Conservation (phyloP, 495 filamentous ascomycete species). For the Aspergillus panamensis region DNA sequence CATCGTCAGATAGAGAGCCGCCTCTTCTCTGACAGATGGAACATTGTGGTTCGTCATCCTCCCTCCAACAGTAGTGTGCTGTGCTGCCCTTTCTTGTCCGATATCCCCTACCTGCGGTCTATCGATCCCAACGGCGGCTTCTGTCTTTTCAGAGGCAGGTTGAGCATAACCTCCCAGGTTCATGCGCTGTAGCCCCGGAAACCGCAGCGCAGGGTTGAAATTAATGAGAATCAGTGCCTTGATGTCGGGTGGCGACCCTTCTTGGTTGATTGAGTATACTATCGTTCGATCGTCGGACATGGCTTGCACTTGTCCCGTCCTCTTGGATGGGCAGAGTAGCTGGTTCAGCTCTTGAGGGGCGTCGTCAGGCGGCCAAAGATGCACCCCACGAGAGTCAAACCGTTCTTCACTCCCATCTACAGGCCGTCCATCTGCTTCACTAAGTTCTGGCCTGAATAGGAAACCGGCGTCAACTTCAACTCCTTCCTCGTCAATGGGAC, state of each 20-base stretch:
- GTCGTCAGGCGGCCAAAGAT: constrained; percentile 58
- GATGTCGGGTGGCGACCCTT: constrained; percentile 36
- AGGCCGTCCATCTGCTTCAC: constrained; percentile 22
- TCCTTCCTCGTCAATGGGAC: constrained; percentile 40
- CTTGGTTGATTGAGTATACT: constrained; percentile 52
- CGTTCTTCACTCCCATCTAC: constrained; percentile 40
- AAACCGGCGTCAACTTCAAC: constrained; percentile 29
- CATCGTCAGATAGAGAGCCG: constrained; percentile 36
- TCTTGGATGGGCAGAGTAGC: constrained; percentile 55
- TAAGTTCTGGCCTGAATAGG: constrained; percentile 36
- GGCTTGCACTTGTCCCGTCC: constrained; percentile 47
- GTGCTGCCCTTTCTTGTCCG: constrained; percentile 16
- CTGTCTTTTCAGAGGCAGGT: neutral
- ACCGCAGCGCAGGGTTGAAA: constrained; percentile 56
- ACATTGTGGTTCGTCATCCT: constrained; percentile 16
- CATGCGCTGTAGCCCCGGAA: constrained; percentile 31
- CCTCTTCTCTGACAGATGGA: constrained; percentile 31
- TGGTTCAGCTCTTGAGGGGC: constrained; percentile 45
- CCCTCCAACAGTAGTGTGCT: constrained; percentile 12
- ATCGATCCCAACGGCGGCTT: constrained; percentile 16
- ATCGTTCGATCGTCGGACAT: constrained; percentile 59
- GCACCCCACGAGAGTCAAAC: constrained; percentile 49
- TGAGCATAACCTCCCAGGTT: neutral
- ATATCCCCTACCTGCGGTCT: constrained; percentile 18
- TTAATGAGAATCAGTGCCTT: constrained; percentile 57